Base-by-base conservation (phyloP, 202 grass and related monocot genomes). In the Tripidium arundinaceum region DNA sequence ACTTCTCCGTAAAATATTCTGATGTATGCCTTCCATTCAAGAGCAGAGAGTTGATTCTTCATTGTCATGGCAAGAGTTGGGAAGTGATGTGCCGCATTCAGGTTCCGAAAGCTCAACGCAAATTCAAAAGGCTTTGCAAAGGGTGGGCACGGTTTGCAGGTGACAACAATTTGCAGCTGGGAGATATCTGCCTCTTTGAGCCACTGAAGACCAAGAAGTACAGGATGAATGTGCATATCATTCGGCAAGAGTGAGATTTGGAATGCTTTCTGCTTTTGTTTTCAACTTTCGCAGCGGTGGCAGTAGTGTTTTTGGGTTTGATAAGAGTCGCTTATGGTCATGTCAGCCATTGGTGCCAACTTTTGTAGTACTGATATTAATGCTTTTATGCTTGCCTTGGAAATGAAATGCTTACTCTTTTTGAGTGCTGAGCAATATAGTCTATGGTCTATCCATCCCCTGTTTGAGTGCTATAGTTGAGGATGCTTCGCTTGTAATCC, bases 151-250 rank as follows among this genome's bases (percentile, higher is more conserved):
- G 4, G 13, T 82, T 76, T 43, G 84, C 37, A 2, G 0, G 5
- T 3, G 70, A 82, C n/a, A 82, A 87, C 33, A 8, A 27, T 11
- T 52, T 86, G 50, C 37, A 7, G 33, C 11, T 38, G 38, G 84
- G 70, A 49, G 68, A 86, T 81, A 10, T 86, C 14, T 81, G 78
- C 62, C 58, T 67, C 25, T 86, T 81, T 14, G 70, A 86, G 72
- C 42, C 60, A 65, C 38, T 68, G 13, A 22, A 68, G 11, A 27
- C 2, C 29, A 80, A 22, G 31, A 64, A 45, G 19, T 8, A 55
- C 37, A 76, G 0, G 0, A 54, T 83, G 43, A 83, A 65, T 57
- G 59, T 83, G 13, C 81, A 83, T 26, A 22, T 65, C 26, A 8
- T 75, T 27, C 33, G 42, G n/a, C 4, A 11, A 8, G 47, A 73